Evolutionary conservation across 352 stramenopile genomes (phyloP).

Genomic region (Blastocystis sp.): DNA sequence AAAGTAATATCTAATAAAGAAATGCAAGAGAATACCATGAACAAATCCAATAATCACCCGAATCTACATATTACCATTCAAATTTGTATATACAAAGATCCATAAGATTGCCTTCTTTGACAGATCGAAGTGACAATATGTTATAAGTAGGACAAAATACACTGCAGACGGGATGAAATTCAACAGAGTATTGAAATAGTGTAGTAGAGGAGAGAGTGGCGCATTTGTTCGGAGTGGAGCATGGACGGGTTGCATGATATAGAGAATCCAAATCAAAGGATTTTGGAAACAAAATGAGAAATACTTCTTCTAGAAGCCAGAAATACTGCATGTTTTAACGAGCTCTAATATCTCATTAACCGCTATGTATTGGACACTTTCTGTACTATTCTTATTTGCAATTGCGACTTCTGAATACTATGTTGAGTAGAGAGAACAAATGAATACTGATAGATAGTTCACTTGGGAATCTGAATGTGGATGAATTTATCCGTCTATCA

Average conservation of each 20-base stretch:
- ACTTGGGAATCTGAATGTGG: neutral
- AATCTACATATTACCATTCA: neutral
- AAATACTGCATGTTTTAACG: neutral
- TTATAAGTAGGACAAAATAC: neutral
- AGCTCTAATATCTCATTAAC: neutral
- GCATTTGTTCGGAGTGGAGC: slow-evolving; percentile 5
- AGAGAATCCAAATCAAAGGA: neutral
- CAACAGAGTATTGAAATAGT: slow-evolving; percentile 31
- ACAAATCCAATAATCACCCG: slow-evolving; percentile 23
- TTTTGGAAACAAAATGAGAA: neutral
- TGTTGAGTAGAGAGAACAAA: neutral
- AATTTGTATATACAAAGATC: slow-evolving; percentile 11
- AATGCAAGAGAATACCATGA: neutral
- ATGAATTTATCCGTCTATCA: neutral
- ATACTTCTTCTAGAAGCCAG: neutral
- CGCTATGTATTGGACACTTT: neutral
- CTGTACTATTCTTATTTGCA: neutral
- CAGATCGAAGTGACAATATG: neutral
- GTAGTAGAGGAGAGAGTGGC: neutral
- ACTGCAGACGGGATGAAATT: neutral
- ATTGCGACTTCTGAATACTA: slow-evolving; percentile 16
- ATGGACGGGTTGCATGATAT: neutral
- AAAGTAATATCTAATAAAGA: slow-evolving; percentile 17
- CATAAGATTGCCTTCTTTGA: slow-evolving; percentile 1
- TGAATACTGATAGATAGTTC: slow-evolving; percentile 4